Evolutionary conservation across 2,329 filamentous ascomycete species (phyloP).

Genomic region (Sarocladium strictum): DNA sequence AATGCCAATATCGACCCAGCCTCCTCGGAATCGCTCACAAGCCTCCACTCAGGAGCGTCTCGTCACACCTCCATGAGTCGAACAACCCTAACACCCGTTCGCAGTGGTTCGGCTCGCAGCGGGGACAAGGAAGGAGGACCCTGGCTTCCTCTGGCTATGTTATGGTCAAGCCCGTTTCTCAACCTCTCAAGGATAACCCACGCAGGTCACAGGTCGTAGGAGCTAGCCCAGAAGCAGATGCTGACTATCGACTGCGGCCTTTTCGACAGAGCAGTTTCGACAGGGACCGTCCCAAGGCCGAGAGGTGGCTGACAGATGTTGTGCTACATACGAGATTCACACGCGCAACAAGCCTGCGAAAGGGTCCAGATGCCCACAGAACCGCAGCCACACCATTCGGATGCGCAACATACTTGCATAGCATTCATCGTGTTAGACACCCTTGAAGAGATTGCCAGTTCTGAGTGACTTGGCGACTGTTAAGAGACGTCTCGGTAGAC

Average conservation of each 20-base stretch:
- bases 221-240: not conserved
- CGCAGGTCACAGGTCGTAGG: not conserved
- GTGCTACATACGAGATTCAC: not conserved
- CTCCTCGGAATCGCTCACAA: not conserved
- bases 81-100: not conserved
- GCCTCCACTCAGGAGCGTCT: not conserved
- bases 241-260: not conserved
- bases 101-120: not conserved
- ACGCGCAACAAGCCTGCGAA: not conserved
- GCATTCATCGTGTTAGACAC: no score
- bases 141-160: not conserved
- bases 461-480: not conserved
- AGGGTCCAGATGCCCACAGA: not conserved
- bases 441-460: no score
- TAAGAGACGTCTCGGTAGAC: not conserved
- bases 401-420: slow-evolving; percentile 32
- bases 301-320: not conserved
- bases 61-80: not conserved
- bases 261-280: not conserved
- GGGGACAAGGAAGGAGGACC: not conserved
- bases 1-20: not conserved
- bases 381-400: slow-evolving; percentile 15
- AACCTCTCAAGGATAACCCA: not conserved
- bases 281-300: not conserved
- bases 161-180: not conserved